These are phyloP conservation scores for Cutaneotrichosporon sp. DNA, from an alignment of 1,284 basidiomycete genomes.

Conservation along the genomic window DNA sequence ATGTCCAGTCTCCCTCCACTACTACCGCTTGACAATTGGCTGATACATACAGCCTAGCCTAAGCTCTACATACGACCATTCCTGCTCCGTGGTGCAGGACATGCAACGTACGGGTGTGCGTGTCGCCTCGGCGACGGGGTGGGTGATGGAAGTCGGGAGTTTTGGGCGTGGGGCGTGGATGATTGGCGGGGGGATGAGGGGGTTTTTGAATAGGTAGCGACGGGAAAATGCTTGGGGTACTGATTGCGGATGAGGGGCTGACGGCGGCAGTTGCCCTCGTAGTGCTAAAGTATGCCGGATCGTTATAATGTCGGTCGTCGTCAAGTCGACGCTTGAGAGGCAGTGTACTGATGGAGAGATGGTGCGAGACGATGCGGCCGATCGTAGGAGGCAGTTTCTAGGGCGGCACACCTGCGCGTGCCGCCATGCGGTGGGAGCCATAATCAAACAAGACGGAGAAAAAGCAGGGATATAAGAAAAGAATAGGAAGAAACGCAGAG, in stretches of 20 bases:
- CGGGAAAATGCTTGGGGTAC: neutral
- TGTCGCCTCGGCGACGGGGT: neutral
- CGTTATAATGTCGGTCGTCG: conserved; percentile 9
- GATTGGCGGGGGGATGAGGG: neutral
- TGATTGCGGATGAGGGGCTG: conserved; percentile 13
- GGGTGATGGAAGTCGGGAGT: neutral
- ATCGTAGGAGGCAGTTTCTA: conserved; percentile 2
- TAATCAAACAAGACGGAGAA: neutral
- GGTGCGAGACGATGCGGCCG: conserved; percentile 10
- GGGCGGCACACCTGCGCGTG: conserved; percentile 10
- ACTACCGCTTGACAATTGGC: too few species aligned
- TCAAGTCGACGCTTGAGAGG: too few species aligned
- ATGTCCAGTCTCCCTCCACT: too few species aligned
- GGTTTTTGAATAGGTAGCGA: neutral
- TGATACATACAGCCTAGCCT: too few species aligned
- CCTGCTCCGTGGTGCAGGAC: too few species aligned
- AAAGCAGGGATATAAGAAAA: neutral
- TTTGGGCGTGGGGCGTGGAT: neutral
- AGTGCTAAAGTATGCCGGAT: conserved; percentile 15
- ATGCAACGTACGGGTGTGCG: too few species aligned
- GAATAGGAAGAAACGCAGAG: neutral
- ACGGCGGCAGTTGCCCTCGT: conserved; percentile 16
- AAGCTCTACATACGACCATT: too few species aligned
- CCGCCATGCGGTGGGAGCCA: conserved; percentile 8
- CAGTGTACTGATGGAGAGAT: conserved; percentile 8